phyloP scores from a whole-genome alignment of 2,329 filamentous ascomycete genomes.

The Xylaria polymorpha region DNA sequence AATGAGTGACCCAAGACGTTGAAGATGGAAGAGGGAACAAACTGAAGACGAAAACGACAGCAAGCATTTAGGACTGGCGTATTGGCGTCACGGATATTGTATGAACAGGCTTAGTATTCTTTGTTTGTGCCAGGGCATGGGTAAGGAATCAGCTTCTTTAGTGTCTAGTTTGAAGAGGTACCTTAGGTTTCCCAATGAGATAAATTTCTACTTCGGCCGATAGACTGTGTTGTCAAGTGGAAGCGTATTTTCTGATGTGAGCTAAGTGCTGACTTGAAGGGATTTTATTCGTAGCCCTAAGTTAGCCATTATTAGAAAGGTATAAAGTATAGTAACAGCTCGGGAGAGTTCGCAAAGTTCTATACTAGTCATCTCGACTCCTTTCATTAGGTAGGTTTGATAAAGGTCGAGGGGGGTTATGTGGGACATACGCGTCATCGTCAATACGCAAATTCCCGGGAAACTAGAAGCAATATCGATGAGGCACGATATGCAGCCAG shows the following conservation, averaged over 20 bases:
- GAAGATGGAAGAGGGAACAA: slow-evolving; percentile 16
- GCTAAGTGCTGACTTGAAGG: neutral
- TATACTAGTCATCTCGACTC: neutral
- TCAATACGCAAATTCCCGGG: neutral
- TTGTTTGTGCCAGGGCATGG: slow-evolving; percentile 29
- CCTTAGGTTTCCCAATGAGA: slow-evolving; percentile 33
- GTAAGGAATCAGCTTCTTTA: slow-evolving; percentile 28
- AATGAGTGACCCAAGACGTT: neutral
- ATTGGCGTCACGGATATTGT: slow-evolving; percentile 43
- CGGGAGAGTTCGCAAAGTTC: neutral
- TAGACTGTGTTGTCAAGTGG: neutral
- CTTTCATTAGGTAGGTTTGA: no score
- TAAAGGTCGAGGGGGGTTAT: neutral
- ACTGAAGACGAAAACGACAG: slow-evolving; percentile 30
- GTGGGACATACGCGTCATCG: neutral
- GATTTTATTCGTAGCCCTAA: neutral
- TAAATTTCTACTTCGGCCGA: slow-evolving; percentile 22
- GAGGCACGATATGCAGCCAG: neutral
- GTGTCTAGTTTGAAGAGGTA: slow-evolving; percentile 34
- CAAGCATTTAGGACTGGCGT: slow-evolving; percentile 39
- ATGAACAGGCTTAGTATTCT: slow-evolving; percentile 37
- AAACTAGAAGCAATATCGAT: slow-evolving; percentile 5
- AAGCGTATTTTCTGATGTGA: slow-evolving; percentile 2
- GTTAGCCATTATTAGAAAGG: slow-evolving; percentile 1
- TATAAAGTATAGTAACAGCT: neutral